These are phyloP conservation scores for Solanum appendiculatum DNA, from an alignment of 257 asterid species.

Conservation along the genomic window DNA sequence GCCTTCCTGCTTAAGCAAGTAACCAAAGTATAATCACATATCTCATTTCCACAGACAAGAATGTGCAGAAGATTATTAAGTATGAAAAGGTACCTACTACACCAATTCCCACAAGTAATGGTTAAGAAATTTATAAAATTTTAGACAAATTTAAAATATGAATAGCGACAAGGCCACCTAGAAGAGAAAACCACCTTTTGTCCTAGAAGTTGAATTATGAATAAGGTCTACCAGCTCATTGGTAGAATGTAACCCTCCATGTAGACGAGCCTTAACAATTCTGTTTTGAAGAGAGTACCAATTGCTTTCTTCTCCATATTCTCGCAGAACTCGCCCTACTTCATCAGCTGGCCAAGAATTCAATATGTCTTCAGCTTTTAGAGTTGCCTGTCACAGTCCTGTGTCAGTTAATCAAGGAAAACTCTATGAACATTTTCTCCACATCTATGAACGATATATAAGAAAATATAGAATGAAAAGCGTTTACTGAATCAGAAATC, in stretches of 20 bases:
- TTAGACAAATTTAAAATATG: neutral
- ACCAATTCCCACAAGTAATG: neutral
- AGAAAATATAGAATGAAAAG: neutral
- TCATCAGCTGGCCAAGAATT: slow-evolving; percentile 91
- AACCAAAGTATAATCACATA: neutral
- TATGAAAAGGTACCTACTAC: neutral
- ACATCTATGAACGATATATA: neutral
- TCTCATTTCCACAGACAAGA: neutral
- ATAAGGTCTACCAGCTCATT: slow-evolving; percentile 69
- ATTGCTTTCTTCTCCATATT: slow-evolving; percentile 94
- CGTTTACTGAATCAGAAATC: neutral
- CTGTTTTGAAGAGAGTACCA: slow-evolving; percentile 76
- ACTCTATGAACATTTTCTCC: slow-evolving; percentile 11
- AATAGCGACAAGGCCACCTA: neutral
- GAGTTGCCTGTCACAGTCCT: slow-evolving; percentile 74
- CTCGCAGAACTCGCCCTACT: slow-evolving; percentile 73
- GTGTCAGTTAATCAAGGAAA: slow-evolving; percentile 41
- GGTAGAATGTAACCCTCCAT: slow-evolving; percentile 92
- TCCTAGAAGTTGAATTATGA: slow-evolving; percentile 54
- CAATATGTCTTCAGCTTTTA: slow-evolving; percentile 87
- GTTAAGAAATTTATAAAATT: neutral
- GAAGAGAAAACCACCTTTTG: slow-evolving; percentile 42
- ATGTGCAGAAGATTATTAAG: neutral
- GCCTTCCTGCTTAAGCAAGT: slow-evolving; percentile 65
- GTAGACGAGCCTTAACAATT: slow-evolving; percentile 60